phyloP scores from a whole-genome alignment of 1,139 yeast genomes.

The Magnusiomyces fungicola region DNA sequence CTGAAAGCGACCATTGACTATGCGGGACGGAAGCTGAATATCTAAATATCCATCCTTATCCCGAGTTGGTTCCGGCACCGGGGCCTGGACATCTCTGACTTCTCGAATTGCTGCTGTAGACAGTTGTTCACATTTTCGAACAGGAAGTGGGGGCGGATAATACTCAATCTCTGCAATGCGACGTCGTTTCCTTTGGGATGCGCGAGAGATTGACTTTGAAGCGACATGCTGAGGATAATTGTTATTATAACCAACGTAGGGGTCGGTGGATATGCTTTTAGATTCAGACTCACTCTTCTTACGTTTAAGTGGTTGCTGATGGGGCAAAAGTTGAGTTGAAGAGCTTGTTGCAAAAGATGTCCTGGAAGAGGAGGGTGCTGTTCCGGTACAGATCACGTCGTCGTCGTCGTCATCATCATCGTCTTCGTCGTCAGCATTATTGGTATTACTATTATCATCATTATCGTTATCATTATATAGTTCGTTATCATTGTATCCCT shows the following conservation, averaged over 20 bases:
- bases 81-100: conserved; percentile 22
- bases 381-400: conserved; percentile 2
- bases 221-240: too few species aligned
- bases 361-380: conserved; percentile 1
- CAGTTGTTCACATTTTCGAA: conserved; percentile 28
- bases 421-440: not conserved
- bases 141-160: conserved; percentile 22
- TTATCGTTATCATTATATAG: not conserved
- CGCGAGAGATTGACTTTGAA: not conserved
- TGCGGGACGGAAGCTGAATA: conserved; percentile 29
- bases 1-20: conserved; percentile 40
- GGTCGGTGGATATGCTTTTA: too few species aligned
- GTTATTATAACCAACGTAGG: too few species aligned
- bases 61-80: conserved; percentile 21
- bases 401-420: conserved; percentile 2
- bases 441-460: not conserved
- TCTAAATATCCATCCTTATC: conserved; percentile 38
- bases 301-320: too few species aligned
- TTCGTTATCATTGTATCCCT: not conserved
- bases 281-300: too few species aligned
- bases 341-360: not conserved
- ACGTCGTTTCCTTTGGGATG: not conserved
- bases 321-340: too few species aligned
- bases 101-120: conserved; percentile 20
- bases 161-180: conserved; percentile 1